Percentiles rank a stretch among this genome's conserved stretches.
These are phyloP conservation scores for Senna tora DNA, from an alignment of 306 rosid genomes.

Conservation along the genomic window DNA sequence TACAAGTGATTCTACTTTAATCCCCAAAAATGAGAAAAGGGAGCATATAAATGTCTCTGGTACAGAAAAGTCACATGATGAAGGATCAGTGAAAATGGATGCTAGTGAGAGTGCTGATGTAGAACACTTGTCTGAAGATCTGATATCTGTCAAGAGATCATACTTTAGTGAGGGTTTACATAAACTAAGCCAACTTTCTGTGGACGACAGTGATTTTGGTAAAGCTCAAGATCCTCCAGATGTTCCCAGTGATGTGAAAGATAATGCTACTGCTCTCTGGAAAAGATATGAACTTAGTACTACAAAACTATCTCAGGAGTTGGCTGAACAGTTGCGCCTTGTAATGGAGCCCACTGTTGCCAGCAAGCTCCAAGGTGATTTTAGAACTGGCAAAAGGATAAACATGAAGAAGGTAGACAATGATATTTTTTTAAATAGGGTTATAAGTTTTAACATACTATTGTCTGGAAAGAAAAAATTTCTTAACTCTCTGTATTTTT, in stretches of 20 bases:
- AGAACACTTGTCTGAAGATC: slow-evolving; percentile 49
- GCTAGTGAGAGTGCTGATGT: slow-evolving; percentile 37
- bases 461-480: not conserved
- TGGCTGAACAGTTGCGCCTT: slow-evolving; percentile 93
- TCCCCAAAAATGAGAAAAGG: slow-evolving; percentile 48
- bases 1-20: slow-evolving; percentile 38
- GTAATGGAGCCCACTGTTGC: slow-evolving; percentile 91
- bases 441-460: not conserved
- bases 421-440: slow-evolving; percentile 10
- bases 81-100: slow-evolving; percentile 46
- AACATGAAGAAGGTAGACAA: slow-evolving; percentile 84
- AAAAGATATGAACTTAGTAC: slow-evolving; percentile 73
- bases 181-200: slow-evolving; percentile 56
- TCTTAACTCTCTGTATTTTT: not conserved
- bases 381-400: slow-evolving; percentile 88
- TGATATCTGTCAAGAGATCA: slow-evolving; percentile 64
- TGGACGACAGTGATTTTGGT: slow-evolving; percentile 67
- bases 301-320: slow-evolving; percentile 77
- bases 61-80: slow-evolving; percentile 46
- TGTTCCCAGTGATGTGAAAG: slow-evolving; percentile 45
- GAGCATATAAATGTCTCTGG: slow-evolving; percentile 50
- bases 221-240: slow-evolving; percentile 56
- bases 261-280: slow-evolving; percentile 66
- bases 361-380: slow-evolving; percentile 94
- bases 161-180: slow-evolving; percentile 50